Base-by-base conservation (phyloP, 129 eudicot species). In the Flaveria trinervia region DNA sequence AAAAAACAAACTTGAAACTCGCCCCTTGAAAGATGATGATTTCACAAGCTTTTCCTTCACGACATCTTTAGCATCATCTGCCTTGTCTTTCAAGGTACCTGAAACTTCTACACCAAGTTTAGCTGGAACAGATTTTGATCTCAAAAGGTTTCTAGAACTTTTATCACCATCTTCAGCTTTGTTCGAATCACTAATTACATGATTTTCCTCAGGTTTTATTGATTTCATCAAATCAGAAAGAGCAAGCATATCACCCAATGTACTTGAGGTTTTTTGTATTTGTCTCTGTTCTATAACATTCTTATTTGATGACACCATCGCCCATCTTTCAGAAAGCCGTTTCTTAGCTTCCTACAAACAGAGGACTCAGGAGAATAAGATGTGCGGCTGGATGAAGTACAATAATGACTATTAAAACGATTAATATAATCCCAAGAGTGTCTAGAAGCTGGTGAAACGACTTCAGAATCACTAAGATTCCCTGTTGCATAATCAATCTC, bases 311-410 rank as follows among this genome's bases (percentile, higher is more conserved):
- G 93, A 76, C 90, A 89, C 84, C 86, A 92, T 80, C 15, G 95
- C 89, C 99, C 99, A 95, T 79, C 99, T 95, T 84, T 95, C 99
- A 76, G 99, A 95, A 25, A 95, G 89, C 11, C 99, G 88, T 69
- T 95, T 95, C 88, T 95, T 95, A 39, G 99, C 99, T 84, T 95
- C 99, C 91, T 85, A 48, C 87, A 89, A 36, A 95, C 99, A 45
- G 99, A 89, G 14, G 99, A 95, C 82, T 95, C 95, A 0, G 89
- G 94, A 61, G 99, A 92, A 88, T 82, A 88, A 74, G 97, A 95
- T 44, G 87, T 88, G 41, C 90, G 92, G 80, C 96, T 88, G 76
- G 96, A 87, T 36, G 98, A 86, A 9, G 87, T 77, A 56, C 96
- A 85, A 68, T 72, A 89, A 9, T 89, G 92, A 68, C 92, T 89